Evolutionary conservation across 2,329 filamentous ascomycete genomes (phyloP), one percentile per base, ranked within the genome.

Genomic region (Penicillium brevicompactum): DNA sequence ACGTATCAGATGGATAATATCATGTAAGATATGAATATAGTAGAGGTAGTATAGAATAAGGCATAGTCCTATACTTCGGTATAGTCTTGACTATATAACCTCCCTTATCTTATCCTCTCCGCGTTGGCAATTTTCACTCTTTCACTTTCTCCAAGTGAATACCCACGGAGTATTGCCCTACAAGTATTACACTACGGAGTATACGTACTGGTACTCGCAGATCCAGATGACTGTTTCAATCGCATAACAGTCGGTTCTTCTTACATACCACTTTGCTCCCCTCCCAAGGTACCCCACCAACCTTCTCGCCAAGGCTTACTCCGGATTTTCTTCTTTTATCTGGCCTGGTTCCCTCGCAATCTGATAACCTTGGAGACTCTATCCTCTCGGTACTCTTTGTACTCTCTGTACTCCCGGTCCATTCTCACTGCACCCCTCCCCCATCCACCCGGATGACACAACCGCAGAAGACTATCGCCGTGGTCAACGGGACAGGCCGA

Each of bases 401-500:
- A 18, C 18, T 18, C 18, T 18, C 18, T 14, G 14, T 11, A 8
- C 38, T 37, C 27, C 42, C 21, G 34, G 6, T 41, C 21, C 44
- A 43, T 22, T 49, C 37, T 41, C 50, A 55, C 44, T 32, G n/a
- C 18, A 18, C 18, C 53, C 47, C 51, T 24, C 30, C 45, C 27
- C 51, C 51, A 55, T 30, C 49, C 44, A 49, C 54, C 64, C 70
- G 66, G 61, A 76, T 76, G 74, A 74, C 73, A 66, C 73, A 74
- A 69, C 68, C 71, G 43, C 82, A 84, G 71, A 94, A 92, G 79
- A 94, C 90, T 52, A 91, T 96, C 69, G 93, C 92, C 71, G 88
- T 96, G 70, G 92, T 97, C 78, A 97, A 97, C 78, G 91, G 91
- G 71, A 93, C 91, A 73, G 94, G 94, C 70, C 90, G 94, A 67